Conservation (phyloP, 2,329 filamentous ascomycete species). For the Penicillium nordicum region DNA sequence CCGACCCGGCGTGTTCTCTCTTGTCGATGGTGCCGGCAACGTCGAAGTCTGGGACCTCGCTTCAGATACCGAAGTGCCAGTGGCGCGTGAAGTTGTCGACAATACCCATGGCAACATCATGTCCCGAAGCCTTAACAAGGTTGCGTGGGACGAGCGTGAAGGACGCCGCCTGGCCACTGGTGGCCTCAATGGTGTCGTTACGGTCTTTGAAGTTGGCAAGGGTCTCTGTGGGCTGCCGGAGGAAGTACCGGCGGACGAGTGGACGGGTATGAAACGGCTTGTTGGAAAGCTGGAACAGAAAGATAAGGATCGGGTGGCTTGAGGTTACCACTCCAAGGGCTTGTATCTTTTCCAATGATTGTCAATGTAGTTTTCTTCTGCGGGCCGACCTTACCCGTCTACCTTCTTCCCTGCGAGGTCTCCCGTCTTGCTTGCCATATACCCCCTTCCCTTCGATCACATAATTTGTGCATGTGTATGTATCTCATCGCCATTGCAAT, state of each 20-base stretch:
- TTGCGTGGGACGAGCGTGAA: conserved; percentile 89
- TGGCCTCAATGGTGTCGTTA: conserved; percentile 85
- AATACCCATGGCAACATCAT: conserved; percentile 67
- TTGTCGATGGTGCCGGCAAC: conserved; percentile 88
- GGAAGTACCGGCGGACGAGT: conserved; percentile 78
- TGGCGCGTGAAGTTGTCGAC: conserved; percentile 54
- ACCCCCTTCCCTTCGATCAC: conserved; percentile 22
- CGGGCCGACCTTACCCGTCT: conserved; percentile 9
- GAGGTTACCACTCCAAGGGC: conserved; percentile 2
- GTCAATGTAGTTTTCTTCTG: conserved; percentile 11
- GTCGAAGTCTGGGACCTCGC: conserved; percentile 95
- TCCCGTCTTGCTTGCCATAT: conserved; percentile 24
- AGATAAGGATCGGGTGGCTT: conserved; percentile 40
- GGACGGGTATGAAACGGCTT: conserved; percentile 88
- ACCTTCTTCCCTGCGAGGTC: conserved; percentile 6
- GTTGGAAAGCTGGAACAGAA: conserved; percentile 65
- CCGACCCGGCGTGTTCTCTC: conserved; percentile 88
- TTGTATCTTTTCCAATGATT: conserved; percentile 3
- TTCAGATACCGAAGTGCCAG: conserved; percentile 85
- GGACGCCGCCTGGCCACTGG: conserved; percentile 85
- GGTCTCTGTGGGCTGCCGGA: conserved; percentile 79
- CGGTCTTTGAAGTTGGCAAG: conserved; percentile 86
- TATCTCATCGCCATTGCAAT: conserved; percentile 4
- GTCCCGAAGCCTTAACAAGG: conserved; percentile 85
- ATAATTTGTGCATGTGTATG: conserved; percentile 15